phyloP scores from a whole-genome alignment of 352 stramenopile genomes.

The Elongisporangium anandrum region DNA sequence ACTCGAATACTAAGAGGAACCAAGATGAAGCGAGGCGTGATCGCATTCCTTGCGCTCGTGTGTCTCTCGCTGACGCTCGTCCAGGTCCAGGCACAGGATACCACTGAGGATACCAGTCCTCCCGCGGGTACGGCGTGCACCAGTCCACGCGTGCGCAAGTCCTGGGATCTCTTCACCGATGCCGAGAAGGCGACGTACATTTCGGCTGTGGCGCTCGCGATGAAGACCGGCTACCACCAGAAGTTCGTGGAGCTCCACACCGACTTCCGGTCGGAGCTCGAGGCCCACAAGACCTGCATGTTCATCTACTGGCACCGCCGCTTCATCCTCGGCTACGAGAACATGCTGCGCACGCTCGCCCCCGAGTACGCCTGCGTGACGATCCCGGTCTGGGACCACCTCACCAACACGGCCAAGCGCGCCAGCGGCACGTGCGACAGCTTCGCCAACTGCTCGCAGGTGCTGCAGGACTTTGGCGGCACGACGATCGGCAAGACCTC shows the following conservation, averaged over 20 bases:
- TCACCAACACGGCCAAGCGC: conserved; percentile 18
- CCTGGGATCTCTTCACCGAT: conserved; percentile 33
- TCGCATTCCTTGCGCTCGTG: too few species aligned
- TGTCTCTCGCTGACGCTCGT: too few species aligned
- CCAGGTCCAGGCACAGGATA: too few species aligned
- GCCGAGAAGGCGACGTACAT: conserved; percentile 39
- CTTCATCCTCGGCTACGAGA: conserved; percentile 60
- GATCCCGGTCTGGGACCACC: conserved; percentile 56
- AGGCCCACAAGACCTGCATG: conserved; percentile 55
- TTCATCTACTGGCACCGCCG: conserved; percentile 77
- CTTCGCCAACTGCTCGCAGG: conserved; percentile 30
- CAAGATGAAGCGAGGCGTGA: too few species aligned
- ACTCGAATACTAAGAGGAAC: too few species aligned
- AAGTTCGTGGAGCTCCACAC: conserved; percentile 65
- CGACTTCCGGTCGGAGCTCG: conserved; percentile 30
- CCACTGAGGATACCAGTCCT: conserved; percentile 1
- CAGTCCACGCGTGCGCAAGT: conserved; percentile 29
- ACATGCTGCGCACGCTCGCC: conserved; percentile 56
- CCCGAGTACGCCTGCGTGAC: conserved; percentile 46
- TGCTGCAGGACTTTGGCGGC: conserved; percentile 30
- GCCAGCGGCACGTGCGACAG: conserved; percentile 18
- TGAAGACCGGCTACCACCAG: conserved; percentile 31
- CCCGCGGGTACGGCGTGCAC: conserved; percentile 30
- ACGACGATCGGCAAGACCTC: conserved; percentile 9
- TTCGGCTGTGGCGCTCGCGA: conserved; percentile 27